phyloP scores from a whole-genome alignment of 495 filamentous ascomycete genomes.

The Xylaria curta region DNA sequence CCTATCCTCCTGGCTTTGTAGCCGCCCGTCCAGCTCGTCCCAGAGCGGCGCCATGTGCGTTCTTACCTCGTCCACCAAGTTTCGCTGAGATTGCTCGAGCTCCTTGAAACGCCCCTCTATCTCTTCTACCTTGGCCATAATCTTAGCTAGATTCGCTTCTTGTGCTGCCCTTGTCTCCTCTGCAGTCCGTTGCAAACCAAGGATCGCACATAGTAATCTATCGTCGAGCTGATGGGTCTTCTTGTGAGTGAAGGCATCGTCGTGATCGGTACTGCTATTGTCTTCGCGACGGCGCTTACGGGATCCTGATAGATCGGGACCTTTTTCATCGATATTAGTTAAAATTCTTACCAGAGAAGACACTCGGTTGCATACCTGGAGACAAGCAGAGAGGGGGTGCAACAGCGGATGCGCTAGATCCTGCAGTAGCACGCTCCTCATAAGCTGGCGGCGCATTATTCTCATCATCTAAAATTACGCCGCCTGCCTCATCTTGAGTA shows the following conservation, averaged over 20 bases:
- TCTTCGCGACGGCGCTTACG: slow-evolving; percentile 11
- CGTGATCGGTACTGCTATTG: background rate
- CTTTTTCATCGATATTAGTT: background rate
- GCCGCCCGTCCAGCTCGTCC: slow-evolving; percentile 2
- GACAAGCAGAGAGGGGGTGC: slow-evolving; percentile 1
- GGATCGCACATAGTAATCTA: background rate
- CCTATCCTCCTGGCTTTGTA: slow-evolving; percentile 14
- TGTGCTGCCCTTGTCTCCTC: background rate
- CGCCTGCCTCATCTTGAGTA: background rate
- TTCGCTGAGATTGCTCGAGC: slow-evolving; percentile 13
- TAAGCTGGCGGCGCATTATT: slow-evolving; percentile 12
- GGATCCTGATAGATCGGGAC: background rate
- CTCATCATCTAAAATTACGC: background rate
- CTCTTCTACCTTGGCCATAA: slow-evolving; percentile 10
- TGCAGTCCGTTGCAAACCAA: slow-evolving; percentile 2
- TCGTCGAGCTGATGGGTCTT: background rate
- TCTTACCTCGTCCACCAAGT: slow-evolving; percentile 20
- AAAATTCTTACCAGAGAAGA: background rate
- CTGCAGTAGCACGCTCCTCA: background rate
- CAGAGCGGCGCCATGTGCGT: slow-evolving; percentile 13
- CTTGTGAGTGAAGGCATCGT: background rate
- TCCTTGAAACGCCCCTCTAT: slow-evolving; percentile 17
- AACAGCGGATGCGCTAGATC: background rate
- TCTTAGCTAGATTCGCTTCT: background rate
- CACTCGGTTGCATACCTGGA: background rate